These are phyloP conservation scores for Penicillium alfredii DNA, from an alignment of 495 filamentous ascomycete species.

Conservation along the genomic window DNA sequence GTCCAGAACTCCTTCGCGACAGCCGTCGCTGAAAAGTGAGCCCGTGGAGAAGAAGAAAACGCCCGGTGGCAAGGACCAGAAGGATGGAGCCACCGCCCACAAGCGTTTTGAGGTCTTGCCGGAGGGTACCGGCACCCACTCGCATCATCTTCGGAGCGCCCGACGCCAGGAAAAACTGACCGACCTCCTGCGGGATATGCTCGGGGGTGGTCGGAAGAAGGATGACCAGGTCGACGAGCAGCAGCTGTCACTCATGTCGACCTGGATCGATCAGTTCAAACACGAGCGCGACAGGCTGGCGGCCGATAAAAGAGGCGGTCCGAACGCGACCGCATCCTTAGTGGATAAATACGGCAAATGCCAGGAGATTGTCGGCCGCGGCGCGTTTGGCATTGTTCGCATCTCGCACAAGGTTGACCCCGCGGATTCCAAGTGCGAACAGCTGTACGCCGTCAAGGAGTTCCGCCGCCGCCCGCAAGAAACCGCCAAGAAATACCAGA, in stretches of 20 bases:
- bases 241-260: constrained; percentile 87
- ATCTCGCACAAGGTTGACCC: constrained; percentile 96
- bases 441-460: constrained; percentile 96
- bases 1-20: constrained; percentile 36
- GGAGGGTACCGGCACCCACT: constrained; percentile 60
- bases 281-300: constrained; percentile 75
- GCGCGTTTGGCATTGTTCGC: constrained; percentile 93
- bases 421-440: constrained; percentile 71
- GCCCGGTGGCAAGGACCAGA: constrained; percentile 34
- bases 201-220: constrained; percentile 68
- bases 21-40: constrained; percentile 39
- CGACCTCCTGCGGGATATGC: constrained; percentile 80
- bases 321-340: constrained; percentile 72
- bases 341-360: constrained; percentile 99
- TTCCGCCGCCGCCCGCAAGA: constrained; percentile 93
- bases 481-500: constrained; percentile 93
- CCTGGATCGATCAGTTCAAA: constrained; percentile 91
- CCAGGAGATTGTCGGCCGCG: constrained; percentile 95
- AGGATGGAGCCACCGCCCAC: constrained; percentile 35
- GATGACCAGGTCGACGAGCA: constrained; percentile 62
- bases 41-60: constrained; percentile 31
- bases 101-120: constrained; percentile 55
- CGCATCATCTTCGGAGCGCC: constrained; percentile 78
- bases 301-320: constrained; percentile 68
- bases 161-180: constrained; percentile 92